A percentile compares a stretch with the other conserved stretches of the same genome.
Conservation (phyloP, 805 yeast species). For the Torulaspora franciscae region DNA sequence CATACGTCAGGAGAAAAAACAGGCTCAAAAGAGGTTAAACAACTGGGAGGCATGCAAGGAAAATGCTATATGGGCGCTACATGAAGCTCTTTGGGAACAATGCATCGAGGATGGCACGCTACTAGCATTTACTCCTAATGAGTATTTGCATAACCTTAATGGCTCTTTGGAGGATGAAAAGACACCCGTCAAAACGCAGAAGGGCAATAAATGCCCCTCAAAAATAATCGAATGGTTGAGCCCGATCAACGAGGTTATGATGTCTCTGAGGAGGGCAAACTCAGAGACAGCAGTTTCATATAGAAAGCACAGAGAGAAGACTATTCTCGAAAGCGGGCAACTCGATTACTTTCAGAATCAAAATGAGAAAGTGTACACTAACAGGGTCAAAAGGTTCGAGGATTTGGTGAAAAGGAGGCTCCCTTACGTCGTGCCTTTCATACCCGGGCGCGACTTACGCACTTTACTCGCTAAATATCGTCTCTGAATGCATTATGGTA, state of each 20-base stretch:
- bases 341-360: slow-evolving; percentile 16
- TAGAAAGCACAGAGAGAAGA: slow-evolving; percentile 16
- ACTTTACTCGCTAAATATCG: slow-evolving; percentile 16
- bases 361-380: slow-evolving; percentile 25
- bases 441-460: slow-evolving; percentile 15
- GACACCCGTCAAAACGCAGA: not conserved
- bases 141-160: slow-evolving; percentile 6
- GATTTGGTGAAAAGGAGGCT: slow-evolving; percentile 19
- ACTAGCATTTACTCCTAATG: slow-evolving; percentile 6
- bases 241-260: slow-evolving; percentile 21
- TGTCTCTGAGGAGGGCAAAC: slow-evolving; percentile 7
- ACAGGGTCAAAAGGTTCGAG: slow-evolving; percentile 22
- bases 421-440: slow-evolving; percentile 23
- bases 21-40: slow-evolving; percentile 24
- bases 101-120: slow-evolving; percentile 12
- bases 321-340: slow-evolving; percentile 20
- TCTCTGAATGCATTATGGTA: slow-evolving; percentile 9
- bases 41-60: slow-evolving; percentile 14
- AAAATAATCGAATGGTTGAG: slow-evolving; percentile 27
- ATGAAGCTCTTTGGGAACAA: slow-evolving; percentile 35
- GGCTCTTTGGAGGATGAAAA: not conserved
- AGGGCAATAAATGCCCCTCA: not conserved
- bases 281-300: slow-evolving; percentile 13
- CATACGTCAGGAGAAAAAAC: slow-evolving; percentile 20
- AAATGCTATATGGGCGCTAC: slow-evolving; percentile 25